Evolutionary conservation across 23 red algal genomes (phyloP), one percentile per base, ranked within the genome.

Genomic region (Pyropia yezoensis): DNA sequence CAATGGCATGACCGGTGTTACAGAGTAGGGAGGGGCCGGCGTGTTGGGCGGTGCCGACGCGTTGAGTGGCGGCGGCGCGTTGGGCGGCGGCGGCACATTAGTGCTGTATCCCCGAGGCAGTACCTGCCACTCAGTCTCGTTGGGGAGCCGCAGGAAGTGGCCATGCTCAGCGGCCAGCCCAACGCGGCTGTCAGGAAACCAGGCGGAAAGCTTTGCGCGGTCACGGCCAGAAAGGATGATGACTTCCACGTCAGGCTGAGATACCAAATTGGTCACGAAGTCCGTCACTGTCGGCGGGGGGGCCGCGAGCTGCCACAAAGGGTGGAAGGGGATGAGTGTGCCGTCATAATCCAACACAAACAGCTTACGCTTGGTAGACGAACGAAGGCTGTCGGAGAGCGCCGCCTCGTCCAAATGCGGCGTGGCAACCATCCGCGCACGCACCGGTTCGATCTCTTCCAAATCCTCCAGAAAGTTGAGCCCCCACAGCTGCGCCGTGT

Each of bases 401-500:
- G 60, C 67, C 5, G 55, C 49, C 39, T 59, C 52, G 18, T 84
- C 79, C 21, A 84, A 51, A 22, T 67, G 27, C 11, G 79, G 79
- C 20, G 68, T 84, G 27, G 59, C 79, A 5, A 30, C 59, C 29
- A 53, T 33, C 19, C 79, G 52, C 49, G 59, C 68, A 7, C 57
- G 45, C 21, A 65, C 70, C 3, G 61, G 34, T 14, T 73, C 79
- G 14, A 50, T 58, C 18, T 75, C 67, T 57, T 83, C 69, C 54
- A 91, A 47, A 57, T 91, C 90, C 69, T 88, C 83, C 7, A 96
- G 54, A 70, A 96, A 96, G 62, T 96, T 96, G 27, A 61, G 59
- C 18, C 75, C 79, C 90, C 90, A 96, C 52, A 77, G 17, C 49
- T 74, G 61, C 23, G 82, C 90, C 16, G 90, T 88, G 61, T 96